A percentile compares a stretch with the other conserved stretches of the same genome.
Evolutionary conservation across 768 basidiomycete species (phyloP).

Genomic region (Cystoderma amianthinum): DNA sequence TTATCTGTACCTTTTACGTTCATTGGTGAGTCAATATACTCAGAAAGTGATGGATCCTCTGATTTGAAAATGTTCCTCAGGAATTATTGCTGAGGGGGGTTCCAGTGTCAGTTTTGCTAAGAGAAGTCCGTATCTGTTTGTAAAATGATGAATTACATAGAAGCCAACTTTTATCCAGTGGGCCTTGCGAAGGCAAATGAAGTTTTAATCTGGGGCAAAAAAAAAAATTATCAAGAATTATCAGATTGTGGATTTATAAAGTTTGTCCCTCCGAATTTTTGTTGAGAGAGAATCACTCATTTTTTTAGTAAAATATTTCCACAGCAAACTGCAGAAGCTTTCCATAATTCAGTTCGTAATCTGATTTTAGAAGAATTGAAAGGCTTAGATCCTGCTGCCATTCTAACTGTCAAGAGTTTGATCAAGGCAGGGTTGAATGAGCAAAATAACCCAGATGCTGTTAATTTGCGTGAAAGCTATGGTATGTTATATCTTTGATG

Average conservation of each 20-base stretch:
- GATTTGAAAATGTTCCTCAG: conserved; percentile 18
- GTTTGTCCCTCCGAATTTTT: conserved; percentile 24
- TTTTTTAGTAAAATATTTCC: conserved; percentile 51
- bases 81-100: conserved; percentile 62
- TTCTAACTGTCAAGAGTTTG: conserved; percentile 46
- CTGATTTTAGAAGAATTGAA: conserved; percentile 47
- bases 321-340: conserved; percentile 38
- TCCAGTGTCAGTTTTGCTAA: conserved; percentile 66
- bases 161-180: conserved; percentile 32
- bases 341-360: conserved; percentile 45
- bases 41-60: background rate
- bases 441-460: conserved; percentile 56
- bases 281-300: background rate
- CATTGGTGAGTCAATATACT: conserved; percentile 31
- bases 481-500: conserved; percentile 19
- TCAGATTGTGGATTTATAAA: conserved; percentile 59
- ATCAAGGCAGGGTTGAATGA: conserved; percentile 51
- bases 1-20: conserved; percentile 64
- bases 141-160: background rate
- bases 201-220: conserved; percentile 64
- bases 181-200: conserved; percentile 67
- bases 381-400: conserved; percentile 48
- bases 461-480: conserved; percentile 64
- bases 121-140: conserved; percentile 34
- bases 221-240: conserved; percentile 52